phyloP scores from a whole-genome alignment of 2,329 filamentous ascomycete genomes.

The Ophiosphaerella narmari region DNA sequence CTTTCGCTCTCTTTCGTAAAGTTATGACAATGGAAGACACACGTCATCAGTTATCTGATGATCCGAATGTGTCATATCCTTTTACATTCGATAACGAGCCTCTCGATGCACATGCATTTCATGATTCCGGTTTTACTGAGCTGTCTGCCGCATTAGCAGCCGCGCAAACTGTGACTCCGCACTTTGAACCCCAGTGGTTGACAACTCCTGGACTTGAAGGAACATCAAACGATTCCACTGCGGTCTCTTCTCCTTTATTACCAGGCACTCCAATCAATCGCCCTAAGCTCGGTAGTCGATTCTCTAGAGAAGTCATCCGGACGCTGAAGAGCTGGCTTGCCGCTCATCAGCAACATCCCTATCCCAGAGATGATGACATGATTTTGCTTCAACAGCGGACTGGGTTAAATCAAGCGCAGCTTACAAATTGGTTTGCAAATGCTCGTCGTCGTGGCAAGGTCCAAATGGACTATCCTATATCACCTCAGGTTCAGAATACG shows the following conservation, averaged over 20 bases:
- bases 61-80: neutral
- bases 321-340: constrained; percentile 31
- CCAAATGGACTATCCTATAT: constrained; percentile 11
- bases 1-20: too few species aligned
- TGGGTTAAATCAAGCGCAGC: constrained; percentile 30
- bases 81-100: neutral
- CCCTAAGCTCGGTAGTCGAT: constrained; percentile 26
- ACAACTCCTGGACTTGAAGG: neutral
- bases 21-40: neutral
- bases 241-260: constrained; percentile 13
- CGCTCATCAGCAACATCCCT: constrained; percentile 26
- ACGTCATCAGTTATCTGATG: neutral
- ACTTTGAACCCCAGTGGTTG: constrained; percentile 7
- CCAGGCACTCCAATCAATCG: constrained; percentile 10
- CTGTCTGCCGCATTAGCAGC: constrained; percentile 7
- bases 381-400: constrained; percentile 20
- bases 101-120: neutral
- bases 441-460: constrained; percentile 30
- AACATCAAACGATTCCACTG: constrained; percentile 17
- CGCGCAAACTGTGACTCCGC: constrained; percentile 2
- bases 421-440: constrained; percentile 37
- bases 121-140: constrained; percentile 3
- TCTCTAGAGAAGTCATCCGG: constrained; percentile 29
- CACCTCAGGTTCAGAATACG: constrained; percentile 8
- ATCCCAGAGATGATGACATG: constrained; percentile 28